Evolutionary conservation across 2,329 filamentous ascomycete species (phyloP).

Genomic region (Colletotrichum liriopes): DNA sequence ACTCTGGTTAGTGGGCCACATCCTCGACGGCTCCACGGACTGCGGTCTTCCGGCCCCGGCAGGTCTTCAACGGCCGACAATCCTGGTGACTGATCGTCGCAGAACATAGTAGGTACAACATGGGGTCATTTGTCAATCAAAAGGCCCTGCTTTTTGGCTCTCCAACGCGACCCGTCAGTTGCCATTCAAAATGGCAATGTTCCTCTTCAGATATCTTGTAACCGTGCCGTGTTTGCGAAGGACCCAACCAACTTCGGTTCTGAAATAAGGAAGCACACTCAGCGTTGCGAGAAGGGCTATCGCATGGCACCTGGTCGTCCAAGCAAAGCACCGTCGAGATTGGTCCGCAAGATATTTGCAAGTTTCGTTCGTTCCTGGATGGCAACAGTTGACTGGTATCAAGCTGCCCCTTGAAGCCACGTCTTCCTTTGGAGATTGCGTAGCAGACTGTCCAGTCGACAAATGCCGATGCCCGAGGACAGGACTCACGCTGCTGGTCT

Average conservation of each 20-base stretch:
- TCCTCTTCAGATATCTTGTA: neutral
- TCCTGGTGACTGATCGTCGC: slow-evolving; percentile 21
- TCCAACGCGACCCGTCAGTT: neutral
- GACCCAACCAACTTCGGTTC: neutral
- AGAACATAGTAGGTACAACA: neutral
- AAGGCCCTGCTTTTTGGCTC: neutral
- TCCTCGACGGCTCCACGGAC: slow-evolving; percentile 21
- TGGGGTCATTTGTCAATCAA: neutral
- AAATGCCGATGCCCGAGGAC: neutral
- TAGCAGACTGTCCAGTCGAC: slow-evolving; percentile 17
- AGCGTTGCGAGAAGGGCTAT: slow-evolving; percentile 8
- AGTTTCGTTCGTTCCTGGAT: neutral
- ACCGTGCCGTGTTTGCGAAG: slow-evolving; percentile 17
- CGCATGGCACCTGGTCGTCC: slow-evolving; percentile 13
- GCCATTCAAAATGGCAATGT: neutral
- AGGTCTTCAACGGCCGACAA: slow-evolving; percentile 20
- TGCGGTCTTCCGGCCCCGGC: slow-evolving; percentile 24
- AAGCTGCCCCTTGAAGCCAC: neutral
- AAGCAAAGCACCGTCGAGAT: neutral
- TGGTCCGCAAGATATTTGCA: neutral
- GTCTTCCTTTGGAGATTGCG: slow-evolving; percentile 7
- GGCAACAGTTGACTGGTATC: neutral
- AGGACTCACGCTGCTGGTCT: slow-evolving; percentile 7
- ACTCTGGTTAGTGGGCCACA: slow-evolving; percentile 18
- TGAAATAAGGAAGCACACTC: neutral